These are phyloP conservation scores for Meira nashicola DNA, from an alignment of 1,284 basidiomycete genomes.

Conservation along the genomic window DNA sequence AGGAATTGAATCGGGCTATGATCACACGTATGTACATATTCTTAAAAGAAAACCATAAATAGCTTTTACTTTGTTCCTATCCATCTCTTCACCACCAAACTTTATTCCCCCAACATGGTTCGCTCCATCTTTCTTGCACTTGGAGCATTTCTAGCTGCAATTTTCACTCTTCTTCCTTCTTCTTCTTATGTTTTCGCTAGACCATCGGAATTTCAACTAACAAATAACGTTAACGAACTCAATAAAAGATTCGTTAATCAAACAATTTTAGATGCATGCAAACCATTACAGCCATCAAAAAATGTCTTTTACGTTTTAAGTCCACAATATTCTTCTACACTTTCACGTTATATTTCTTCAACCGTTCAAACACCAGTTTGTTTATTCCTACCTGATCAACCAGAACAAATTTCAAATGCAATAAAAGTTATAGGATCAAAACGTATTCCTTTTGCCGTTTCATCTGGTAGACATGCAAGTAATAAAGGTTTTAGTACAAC, in stretches of 20 bases:
- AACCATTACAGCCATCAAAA: neutral
- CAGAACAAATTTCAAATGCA: constrained; percentile 25
- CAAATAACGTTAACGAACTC: neutral
- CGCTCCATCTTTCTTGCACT: neutral
- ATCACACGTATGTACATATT: no score
- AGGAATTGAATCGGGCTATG: no score
- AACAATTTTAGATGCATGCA: neutral
- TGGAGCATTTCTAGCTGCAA: neutral
- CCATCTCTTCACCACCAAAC: no score
- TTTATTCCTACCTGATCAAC: constrained; percentile 23
- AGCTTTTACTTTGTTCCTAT: neutral
- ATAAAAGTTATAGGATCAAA: constrained; percentile 31
- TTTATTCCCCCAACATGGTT: neutral
- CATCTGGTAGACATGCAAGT: constrained; percentile 28
- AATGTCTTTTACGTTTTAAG: neutral
- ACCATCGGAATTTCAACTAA: neutral
- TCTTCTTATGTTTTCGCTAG: neutral
- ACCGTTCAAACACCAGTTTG: constrained; percentile 25
- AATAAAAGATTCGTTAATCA: neutral
- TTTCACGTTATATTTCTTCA: constrained; percentile 21
- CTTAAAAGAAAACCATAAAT: no score
- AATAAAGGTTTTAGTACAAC: constrained; percentile 39
- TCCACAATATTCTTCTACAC: neutral
- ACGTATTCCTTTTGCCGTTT: constrained; percentile 33
- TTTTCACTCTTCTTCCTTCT: neutral